Base-by-base conservation (phyloP, 1,284 basidiomycete species). In the Boletus semigastroideus region DNA sequence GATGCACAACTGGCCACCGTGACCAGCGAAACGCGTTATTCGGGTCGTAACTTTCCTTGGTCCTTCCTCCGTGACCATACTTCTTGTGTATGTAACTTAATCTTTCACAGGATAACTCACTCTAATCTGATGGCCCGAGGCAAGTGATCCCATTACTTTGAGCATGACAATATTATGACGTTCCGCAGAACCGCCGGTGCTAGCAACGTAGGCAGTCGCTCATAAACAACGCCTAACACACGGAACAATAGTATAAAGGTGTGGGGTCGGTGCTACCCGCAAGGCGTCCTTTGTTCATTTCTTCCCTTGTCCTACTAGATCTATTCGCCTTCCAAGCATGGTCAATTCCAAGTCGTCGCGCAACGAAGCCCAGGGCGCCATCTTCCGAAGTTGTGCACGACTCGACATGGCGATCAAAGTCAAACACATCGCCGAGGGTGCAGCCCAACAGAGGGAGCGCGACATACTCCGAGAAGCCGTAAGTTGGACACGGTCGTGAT, bases 381-480 rank as follows among this genome's bases (percentile, higher is more conserved):
- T 54, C 0, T 55, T 27, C 28, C 53, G 53, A 2, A 46, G 38
- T 30, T 55, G 38, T 14, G 53, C 53, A 5, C 53, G 53, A n/a
- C 53, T 54, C 13, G 14, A 20, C 22, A 12, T 13, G 22, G 53
- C 53, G 13, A 45, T 55, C 46, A n/a, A 36, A 2, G 6, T 48
- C 28, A 12, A 37, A 7, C 16, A 16, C 9, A 19, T 53, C 25
- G 12, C 17, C 40, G 4, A 20, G 4, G 34, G 10, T 7, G 42
- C 33, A 0, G 46, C 31, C 2, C 25, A 55, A 5, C 17, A 3
- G 20, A 54, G 53, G 53, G 46, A 54, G 28, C 11, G 20, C 0
- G n/a, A 41, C 1, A 28, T 16, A 2, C 33, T 54, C 20, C 16
- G 19, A 8, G 53, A 54, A 19, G 46, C 38, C 1, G 53, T 55